A percentile compares a stretch with the other conserved stretches of the same genome.
phyloP scores from a whole-genome alignment of 352 stramenopile genomes.

The Blastocystis sp. region DNA sequence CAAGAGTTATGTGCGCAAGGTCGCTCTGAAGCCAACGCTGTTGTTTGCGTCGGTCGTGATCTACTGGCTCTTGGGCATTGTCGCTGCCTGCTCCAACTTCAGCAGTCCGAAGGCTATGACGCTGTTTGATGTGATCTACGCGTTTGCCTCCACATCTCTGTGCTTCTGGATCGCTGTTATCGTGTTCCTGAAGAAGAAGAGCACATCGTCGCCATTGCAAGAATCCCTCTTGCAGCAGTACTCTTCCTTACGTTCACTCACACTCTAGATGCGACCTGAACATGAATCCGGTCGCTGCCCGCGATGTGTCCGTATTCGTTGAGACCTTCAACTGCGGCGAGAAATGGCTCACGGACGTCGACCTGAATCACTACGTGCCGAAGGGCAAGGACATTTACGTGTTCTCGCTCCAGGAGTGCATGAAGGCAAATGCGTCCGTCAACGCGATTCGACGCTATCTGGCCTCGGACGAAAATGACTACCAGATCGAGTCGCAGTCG shows the following conservation, averaged over 20 bases:
- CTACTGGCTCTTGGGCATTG: background rate
- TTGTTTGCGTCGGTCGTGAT: background rate
- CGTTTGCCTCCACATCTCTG: background rate
- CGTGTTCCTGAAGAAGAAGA: background rate
- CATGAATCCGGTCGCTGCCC: background rate
- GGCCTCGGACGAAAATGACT: background rate
- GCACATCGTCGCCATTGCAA: background rate
- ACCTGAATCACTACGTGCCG: background rate
- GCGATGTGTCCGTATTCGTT: constrained; percentile 13
- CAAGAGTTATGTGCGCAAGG: background rate
- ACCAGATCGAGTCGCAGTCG: background rate
- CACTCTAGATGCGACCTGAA: background rate
- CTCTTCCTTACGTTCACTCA: background rate
- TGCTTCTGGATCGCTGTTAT: background rate
- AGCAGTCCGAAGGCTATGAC: background rate
- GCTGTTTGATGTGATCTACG: background rate
- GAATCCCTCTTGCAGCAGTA: background rate
- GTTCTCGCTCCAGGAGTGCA: constrained; percentile 44
- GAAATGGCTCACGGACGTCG: background rate
- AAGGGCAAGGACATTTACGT: constrained; percentile 42
- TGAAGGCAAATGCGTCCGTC: background rate
- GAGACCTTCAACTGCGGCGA: constrained; percentile 32
- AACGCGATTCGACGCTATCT: background rate
- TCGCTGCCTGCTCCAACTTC: background rate
- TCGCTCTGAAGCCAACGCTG: background rate